A percentile compares a stretch with the other conserved stretches of the same genome.
phyloP scores from a whole-genome alignment of 495 filamentous ascomycete species.

The Hyaloscypha bicolor region DNA sequence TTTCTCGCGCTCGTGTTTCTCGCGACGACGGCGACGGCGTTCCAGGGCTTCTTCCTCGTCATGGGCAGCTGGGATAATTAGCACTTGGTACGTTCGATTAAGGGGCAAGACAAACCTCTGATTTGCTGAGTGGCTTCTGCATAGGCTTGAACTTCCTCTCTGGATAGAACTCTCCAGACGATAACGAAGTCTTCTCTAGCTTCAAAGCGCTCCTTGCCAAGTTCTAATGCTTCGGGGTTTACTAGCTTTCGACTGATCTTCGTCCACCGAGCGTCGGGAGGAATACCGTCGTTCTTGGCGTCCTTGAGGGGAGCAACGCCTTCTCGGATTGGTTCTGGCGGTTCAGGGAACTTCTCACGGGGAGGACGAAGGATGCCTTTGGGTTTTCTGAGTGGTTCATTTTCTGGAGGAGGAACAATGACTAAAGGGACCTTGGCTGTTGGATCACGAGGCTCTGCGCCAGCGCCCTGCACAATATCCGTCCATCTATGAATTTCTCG shows the following conservation, averaged over 20 bases:
- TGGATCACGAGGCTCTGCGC: too few relatives aligned
- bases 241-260: conserved; percentile 83
- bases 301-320: conserved; percentile 89
- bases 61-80: too few relatives aligned
- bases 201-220: conserved; percentile 79
- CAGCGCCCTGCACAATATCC: too few relatives aligned
- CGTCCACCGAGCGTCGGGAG: conserved; percentile 80
- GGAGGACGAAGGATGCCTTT: conserved; percentile 76
- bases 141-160: conserved; percentile 81
- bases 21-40: too few relatives aligned
- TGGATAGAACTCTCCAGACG: conserved; percentile 76
- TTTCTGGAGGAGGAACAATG: too few relatives aligned
- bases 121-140: conserved; percentile 74
- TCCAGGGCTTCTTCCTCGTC: too few relatives aligned
- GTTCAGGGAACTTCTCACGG: conserved; percentile 74
- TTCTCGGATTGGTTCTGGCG: conserved; percentile 74
- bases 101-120: too few relatives aligned
- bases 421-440: too few relatives aligned
- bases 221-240: conserved; percentile 76
- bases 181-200: conserved; percentile 82
- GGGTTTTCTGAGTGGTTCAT: too few relatives aligned
- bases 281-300: conserved; percentile 68
- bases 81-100: too few relatives aligned
- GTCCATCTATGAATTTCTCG: too few relatives aligned
- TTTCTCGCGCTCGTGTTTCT: too few relatives aligned